Percentiles rank a stretch among this genome's conserved stretches.
Conservation (phyloP, 352 stramenopile species). For the Elongisporangium prolatum region DNA sequence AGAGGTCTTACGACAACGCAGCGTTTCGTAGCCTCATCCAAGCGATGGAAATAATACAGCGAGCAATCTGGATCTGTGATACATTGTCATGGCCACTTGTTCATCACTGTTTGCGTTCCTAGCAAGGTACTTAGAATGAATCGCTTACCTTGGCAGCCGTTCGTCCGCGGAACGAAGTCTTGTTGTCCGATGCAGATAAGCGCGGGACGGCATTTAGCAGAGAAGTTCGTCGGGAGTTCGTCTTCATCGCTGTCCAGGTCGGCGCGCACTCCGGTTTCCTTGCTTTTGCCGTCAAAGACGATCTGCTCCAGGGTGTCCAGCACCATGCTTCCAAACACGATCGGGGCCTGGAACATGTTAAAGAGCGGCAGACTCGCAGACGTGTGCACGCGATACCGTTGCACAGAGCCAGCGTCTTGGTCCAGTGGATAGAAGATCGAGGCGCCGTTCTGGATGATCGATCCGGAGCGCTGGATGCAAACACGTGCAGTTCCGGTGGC, state of each 20-base stretch:
- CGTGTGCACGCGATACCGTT: conserved; percentile 48
- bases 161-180: conserved; percentile 27
- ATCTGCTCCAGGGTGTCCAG: conserved; percentile 38
- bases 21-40: conserved; percentile 34
- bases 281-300: conserved; percentile 35
- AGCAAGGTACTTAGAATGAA: not conserved
- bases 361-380: conserved; percentile 43
- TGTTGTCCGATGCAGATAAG: conserved; percentile 35
- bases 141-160: conserved; percentile 43
- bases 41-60: conserved; percentile 55
- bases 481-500: conserved; percentile 8
- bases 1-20: conserved; percentile 39
- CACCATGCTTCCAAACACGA: conserved; percentile 61
- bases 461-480: conserved; percentile 50
- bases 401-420: conserved; percentile 27
- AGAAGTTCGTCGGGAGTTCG: not conserved
- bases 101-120: not conserved
- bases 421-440: conserved; percentile 43
- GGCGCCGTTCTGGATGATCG: conserved; percentile 50
- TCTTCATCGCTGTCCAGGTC: not conserved
- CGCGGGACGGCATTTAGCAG: conserved; percentile 12
- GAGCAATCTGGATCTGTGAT: conserved; percentile 51
- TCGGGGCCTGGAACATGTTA: conserved; percentile 62
- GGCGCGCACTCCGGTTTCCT: conserved; percentile 22
- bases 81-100: not conserved